phyloP scores from a whole-genome alignment of 2,329 filamentous ascomycete genomes.

The Pseudogymnoascus sp. region DNA sequence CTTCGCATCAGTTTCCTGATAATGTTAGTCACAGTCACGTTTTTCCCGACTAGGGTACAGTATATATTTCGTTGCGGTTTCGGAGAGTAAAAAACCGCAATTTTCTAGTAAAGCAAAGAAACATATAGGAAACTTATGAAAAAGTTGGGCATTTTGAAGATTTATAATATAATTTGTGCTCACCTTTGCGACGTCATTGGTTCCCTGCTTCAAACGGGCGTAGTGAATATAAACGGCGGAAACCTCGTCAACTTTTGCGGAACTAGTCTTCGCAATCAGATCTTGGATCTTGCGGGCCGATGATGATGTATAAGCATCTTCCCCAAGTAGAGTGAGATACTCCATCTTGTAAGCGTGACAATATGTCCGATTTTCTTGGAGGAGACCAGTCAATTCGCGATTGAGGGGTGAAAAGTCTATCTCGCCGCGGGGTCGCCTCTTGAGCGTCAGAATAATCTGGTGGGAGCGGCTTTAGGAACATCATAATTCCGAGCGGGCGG shows the following conservation, averaged over 20 bases:
- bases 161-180: constrained; percentile 5
- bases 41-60: not conserved
- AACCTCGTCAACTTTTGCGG: constrained; percentile 20
- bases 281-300: constrained; percentile 23
- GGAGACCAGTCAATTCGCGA: constrained; percentile 5
- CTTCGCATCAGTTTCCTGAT: constrained; percentile 19
- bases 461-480: not conserved
- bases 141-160: not conserved
- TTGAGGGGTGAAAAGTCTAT: constrained; percentile 9
- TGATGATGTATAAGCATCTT: constrained; percentile 24
- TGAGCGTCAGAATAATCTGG: constrained; percentile 6
- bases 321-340: constrained; percentile 23
- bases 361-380: constrained; percentile 10
- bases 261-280: constrained; percentile 13
- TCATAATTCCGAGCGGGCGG: not conserved
- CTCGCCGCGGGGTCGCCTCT: constrained; percentile 10
- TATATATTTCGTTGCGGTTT: not conserved
- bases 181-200: constrained; percentile 14
- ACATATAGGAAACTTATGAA: not conserved
- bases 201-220: constrained; percentile 20
- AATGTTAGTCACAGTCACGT: constrained; percentile 11
- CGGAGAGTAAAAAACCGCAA: constrained; percentile 6
- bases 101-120: not conserved
- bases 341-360: constrained; percentile 19
- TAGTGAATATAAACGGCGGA: constrained; percentile 26